A percentile compares a stretch with the other conserved stretches of the same genome.
These are phyloP conservation scores for Phaseolus coccineus DNA, from an alignment of 331 rosid species.

Conservation along the genomic window DNA sequence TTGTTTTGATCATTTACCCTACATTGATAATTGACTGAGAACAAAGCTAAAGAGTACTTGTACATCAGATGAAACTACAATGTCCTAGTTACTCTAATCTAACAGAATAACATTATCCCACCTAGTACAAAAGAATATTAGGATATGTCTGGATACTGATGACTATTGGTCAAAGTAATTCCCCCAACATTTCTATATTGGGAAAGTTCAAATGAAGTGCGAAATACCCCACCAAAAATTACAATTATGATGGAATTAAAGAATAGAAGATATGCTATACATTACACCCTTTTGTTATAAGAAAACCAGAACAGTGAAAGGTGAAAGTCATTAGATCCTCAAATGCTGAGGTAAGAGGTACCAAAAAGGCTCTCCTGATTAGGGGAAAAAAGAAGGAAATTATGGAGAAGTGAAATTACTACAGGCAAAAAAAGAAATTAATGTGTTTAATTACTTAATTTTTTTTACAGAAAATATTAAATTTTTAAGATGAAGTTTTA, in stretches of 20 bases:
- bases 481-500: background rate
- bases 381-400: background rate
- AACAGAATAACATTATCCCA: background rate
- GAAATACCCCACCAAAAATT: background rate
- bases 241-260: conserved; percentile 7
- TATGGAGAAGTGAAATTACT: background rate
- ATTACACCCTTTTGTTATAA: background rate
- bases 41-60: background rate
- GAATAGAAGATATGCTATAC: conserved; percentile 3
- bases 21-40: background rate
- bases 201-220: background rate
- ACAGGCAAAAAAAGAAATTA: background rate
- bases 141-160: background rate
- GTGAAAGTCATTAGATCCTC: background rate
- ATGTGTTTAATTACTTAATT: background rate
- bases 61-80: background rate
- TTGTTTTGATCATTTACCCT: conserved; percentile 25
- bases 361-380: background rate
- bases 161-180: conserved; percentile 1
- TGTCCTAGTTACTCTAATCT: conserved; percentile 1
- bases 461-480: background rate
- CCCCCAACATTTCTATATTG: background rate
- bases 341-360: conserved; percentile 18
- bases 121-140: conserved; percentile 14
- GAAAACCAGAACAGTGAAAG: conserved; percentile 26